A percentile compares a stretch with the other conserved stretches of the same genome.
These are phyloP conservation scores for Pleurozium schreberi DNA, from an alignment of 225 moss, liverwort and hornwort species.

Conservation along the genomic window DNA sequence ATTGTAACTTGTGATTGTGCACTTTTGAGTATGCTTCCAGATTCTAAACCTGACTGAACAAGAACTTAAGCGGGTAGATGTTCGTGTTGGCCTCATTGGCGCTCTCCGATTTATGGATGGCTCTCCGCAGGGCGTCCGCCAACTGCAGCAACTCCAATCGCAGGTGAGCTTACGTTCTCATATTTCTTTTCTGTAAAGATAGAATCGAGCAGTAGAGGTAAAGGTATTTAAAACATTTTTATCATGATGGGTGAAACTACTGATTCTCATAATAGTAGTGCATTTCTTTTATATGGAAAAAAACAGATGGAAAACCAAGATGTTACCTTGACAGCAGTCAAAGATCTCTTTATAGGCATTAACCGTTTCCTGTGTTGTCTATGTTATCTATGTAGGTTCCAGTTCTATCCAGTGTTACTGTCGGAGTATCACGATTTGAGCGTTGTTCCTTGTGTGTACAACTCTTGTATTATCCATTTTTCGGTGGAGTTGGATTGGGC, in stretches of 20 bases:
- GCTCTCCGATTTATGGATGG: conserved; percentile 91
- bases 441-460: conserved; percentile 87
- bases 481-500: conserved; percentile 49
- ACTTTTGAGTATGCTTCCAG: conserved; percentile 18
- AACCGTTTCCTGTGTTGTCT: not conserved
- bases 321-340: not conserved
- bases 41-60: conserved; percentile 79
- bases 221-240: not conserved
- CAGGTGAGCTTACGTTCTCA: conserved; percentile 43
- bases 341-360: not conserved
- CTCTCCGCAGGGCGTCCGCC: conserved; percentile 84
- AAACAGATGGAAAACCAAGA: not conserved
- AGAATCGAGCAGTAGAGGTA: not conserved
- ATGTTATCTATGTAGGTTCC: conserved; percentile 41
- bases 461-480: conserved; percentile 80
- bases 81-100: conserved; percentile 83
- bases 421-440: conserved; percentile 91
- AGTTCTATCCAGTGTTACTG: conserved; percentile 70
- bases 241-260: not conserved
- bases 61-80: conserved; percentile 74
- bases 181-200: not conserved
- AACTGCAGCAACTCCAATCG: conserved; percentile 81
- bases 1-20: not conserved
- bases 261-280: not conserved
- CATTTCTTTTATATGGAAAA: not conserved